Conservation (phyloP, 495 filamentous ascomycete species). For the Acidiella bohemica region DNA sequence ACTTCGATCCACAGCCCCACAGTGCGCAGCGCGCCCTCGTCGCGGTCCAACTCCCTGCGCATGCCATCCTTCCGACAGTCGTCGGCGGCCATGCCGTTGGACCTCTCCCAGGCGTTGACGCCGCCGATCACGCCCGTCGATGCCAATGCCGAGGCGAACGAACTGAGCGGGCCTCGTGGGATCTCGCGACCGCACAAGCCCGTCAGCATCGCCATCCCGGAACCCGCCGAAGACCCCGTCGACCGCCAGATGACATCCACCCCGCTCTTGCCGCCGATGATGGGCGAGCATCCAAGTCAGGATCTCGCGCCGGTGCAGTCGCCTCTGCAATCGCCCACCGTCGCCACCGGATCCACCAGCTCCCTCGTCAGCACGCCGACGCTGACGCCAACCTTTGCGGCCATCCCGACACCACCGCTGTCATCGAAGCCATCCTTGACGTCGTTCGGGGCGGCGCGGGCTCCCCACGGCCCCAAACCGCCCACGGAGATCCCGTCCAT, state of each 20-base stretch:
- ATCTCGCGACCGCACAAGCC: constrained; percentile 19
- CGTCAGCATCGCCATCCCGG: constrained; percentile 30
- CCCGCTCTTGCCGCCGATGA: constrained; percentile 67
- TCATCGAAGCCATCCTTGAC: constrained; percentile 67
- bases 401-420: constrained; percentile 58
- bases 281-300: constrained; percentile 29
- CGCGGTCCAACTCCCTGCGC: constrained; percentile 38
- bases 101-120: constrained; percentile 53
- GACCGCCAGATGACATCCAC: constrained; percentile 60
- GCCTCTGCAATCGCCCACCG: constrained; percentile 69
- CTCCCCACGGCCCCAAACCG: constrained; percentile 32
- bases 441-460: constrained; percentile 44
- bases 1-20: constrained; percentile 33
- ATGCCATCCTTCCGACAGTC: constrained; percentile 7
- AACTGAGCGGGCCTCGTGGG: constrained; percentile 24
- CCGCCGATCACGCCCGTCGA: constrained; percentile 38
- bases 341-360: constrained; percentile 32
- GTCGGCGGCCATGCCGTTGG: constrained; percentile 1
- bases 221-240: constrained; percentile 34
- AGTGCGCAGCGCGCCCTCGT: constrained; percentile 32
- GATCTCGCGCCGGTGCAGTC: constrained; percentile 42
- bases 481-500: constrained; percentile 48
- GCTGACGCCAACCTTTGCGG: constrained; percentile 33
- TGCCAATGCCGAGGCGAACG: constrained; percentile 29
- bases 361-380: constrained; percentile 31